These are phyloP conservation scores for Apiospora hydei DNA, from an alignment of 2,329 filamentous ascomycete species.

Conservation along the genomic window DNA sequence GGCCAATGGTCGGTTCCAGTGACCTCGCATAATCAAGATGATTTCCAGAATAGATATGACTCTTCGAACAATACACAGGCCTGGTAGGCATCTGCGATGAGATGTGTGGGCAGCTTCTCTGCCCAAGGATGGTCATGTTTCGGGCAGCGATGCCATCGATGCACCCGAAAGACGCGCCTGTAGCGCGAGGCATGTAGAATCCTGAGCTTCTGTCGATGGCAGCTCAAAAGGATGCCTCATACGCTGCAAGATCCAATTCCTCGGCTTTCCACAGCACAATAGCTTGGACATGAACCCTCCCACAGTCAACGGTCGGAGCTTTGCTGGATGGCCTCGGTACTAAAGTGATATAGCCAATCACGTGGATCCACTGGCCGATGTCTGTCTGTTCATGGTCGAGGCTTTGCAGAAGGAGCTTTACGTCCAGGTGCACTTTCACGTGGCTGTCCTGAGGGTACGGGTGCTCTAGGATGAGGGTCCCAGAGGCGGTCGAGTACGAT, in stretches of 20 bases:
- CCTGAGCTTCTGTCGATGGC: not conserved
- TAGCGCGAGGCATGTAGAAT: not conserved
- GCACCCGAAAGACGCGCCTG: not conserved
- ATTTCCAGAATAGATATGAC: not conserved
- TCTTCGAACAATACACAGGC: not conserved
- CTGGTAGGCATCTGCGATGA: not conserved
- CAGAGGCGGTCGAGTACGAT: conserved; percentile 60
- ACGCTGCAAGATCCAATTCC: conserved; percentile 73
- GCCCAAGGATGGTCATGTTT: not conserved
- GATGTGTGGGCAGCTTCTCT: not conserved
- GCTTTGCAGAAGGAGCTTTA: conserved; percentile 73
- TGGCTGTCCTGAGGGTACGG: conserved; percentile 59
- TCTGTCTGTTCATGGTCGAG: conserved; percentile 69
- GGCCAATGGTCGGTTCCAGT: not conserved
- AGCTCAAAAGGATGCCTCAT: conserved; percentile 65
- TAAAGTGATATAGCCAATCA: conserved; percentile 78
- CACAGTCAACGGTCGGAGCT: conserved; percentile 27
- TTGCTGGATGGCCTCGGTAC: conserved; percentile 27
- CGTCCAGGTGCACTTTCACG: conserved; percentile 68
- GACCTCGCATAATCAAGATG: not conserved
- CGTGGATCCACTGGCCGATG: conserved; percentile 86
- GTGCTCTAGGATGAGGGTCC: conserved; percentile 72
- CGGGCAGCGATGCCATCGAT: not conserved
- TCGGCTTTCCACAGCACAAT: conserved; percentile 81
- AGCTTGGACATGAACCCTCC: conserved; percentile 68